Base-by-base conservation (phyloP, 176 grass and related monocot genomes). In the Poa pratensis region DNA sequence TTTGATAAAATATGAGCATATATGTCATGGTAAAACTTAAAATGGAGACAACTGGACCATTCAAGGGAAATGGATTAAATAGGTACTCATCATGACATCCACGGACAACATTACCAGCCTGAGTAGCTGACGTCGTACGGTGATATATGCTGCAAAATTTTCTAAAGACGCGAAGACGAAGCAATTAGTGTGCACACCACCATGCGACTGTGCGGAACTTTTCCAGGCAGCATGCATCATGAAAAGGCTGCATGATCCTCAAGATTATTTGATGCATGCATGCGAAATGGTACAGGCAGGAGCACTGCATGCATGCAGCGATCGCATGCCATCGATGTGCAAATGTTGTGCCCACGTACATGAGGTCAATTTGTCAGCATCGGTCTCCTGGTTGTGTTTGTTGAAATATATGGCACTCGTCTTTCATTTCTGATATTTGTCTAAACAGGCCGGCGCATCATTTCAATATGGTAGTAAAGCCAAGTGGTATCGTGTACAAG, bases 171-270 rank as follows among this genome's bases (percentile, higher is more conserved):
- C 28, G 52, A 50, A 37, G 24, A 20, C 49, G 51, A 30, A 60
- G 59, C 7, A 9, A 43, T 43, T 11, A 2, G 1, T 45, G 37
- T 40, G 12, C 20, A 5, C n/a, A 39, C 1, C 23, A 27, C 24
- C 18, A 58, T 77, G 17, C 18, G 11, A 58, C 32, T 24, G 6
- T 26, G 3, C 1, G 9, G 14, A 42, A 57, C 8, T 42, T 78
- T 42, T 60, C 39, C 76, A 17, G 51, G 54, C 53, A 30, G 43
- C 68, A 87, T 68, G 72, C 37, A 51, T 73, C 54, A 74, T 86
- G 52, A n/a, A 79, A 72, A 86, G 30, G 84, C 84, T 80, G 76
- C 76, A 69, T 12, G 64, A 66, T 66, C 63, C 7, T 35, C 15
- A 18, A 15, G 28, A 18, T 35, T 35, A 17, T 66, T 34, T 35